These are phyloP conservation scores for Plantago ovata DNA, from an alignment of 257 asterid species.

Conservation along the genomic window DNA sequence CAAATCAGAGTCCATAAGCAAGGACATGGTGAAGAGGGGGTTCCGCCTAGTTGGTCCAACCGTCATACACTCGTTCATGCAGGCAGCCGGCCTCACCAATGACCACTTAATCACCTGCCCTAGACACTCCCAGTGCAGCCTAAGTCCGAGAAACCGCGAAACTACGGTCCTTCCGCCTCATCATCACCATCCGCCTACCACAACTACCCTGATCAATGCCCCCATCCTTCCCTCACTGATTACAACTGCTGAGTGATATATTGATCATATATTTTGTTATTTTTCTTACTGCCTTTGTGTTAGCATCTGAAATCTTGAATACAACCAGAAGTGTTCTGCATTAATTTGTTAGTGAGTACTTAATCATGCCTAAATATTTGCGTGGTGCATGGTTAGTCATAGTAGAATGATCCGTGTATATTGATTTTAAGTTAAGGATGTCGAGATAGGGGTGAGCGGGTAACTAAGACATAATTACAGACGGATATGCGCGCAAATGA, in stretches of 20 bases:
- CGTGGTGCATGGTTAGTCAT: slow-evolving; percentile 6
- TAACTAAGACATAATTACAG: background rate
- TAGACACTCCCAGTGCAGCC: slow-evolving; percentile 36
- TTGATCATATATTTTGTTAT: background rate
- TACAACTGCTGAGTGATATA: background rate
- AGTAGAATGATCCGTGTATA: background rate
- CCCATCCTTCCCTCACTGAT: slow-evolving; percentile 7
- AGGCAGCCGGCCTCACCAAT: slow-evolving; percentile 83
- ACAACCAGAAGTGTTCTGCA: background rate
- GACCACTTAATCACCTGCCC: slow-evolving; percentile 76
- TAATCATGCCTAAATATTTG: slow-evolving; percentile 4
- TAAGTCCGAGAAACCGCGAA: background rate
- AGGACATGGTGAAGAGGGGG: slow-evolving; percentile 78
- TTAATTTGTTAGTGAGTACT: background rate
- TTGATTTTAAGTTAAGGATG: background rate
- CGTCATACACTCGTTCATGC: slow-evolving; percentile 81
- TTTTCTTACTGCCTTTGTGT: no score
- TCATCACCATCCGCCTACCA: background rate
- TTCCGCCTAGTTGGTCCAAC: slow-evolving; percentile 79
- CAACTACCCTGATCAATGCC: background rate
- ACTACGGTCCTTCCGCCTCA: background rate
- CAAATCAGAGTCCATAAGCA: slow-evolving; percentile 79
- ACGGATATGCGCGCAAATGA: background rate
- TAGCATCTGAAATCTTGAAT: background rate
- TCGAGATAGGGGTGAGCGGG: slow-evolving; percentile 1